Percentiles rank a stretch among this genome's conserved stretches.
phyloP scores from a whole-genome alignment of 176 grass and related monocot genomes.

The Microstegium vimineum region DNA sequence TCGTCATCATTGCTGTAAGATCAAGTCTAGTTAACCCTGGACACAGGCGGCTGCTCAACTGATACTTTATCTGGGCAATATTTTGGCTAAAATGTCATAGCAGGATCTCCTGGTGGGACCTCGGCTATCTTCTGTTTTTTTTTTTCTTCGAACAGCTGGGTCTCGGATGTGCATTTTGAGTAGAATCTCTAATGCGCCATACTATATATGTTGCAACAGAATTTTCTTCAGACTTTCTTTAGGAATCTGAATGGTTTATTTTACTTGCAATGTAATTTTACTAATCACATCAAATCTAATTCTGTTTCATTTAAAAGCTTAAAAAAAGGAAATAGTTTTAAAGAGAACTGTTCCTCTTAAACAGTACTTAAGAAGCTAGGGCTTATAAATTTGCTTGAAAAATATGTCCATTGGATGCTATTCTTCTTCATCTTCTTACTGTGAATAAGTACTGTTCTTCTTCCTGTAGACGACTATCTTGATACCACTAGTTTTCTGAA shows the following conservation, averaged over 20 bases:
- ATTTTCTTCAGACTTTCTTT: neutral
- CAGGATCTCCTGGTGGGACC: too few relatives aligned
- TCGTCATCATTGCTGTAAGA: too few relatives aligned
- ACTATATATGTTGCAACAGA: neutral
- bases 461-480: neutral
- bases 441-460: too few relatives aligned
- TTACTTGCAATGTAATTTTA: neutral
- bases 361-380: neutral
- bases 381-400: too few relatives aligned
- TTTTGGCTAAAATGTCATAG: too few relatives aligned
- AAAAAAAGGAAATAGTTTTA: neutral
- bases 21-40: too few relatives aligned
- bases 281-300: neutral
- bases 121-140: too few relatives aligned
- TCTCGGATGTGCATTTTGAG: neutral
- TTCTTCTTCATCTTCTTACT: too few relatives aligned
- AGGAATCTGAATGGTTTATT: neutral
- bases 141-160: neutral
- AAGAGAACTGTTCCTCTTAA: slow-evolving; percentile 5
- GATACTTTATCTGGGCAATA: too few relatives aligned
- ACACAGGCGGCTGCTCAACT: too few relatives aligned
- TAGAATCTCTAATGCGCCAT: neutral
- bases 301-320: neutral
- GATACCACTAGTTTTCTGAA: neutral
- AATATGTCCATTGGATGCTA: too few relatives aligned